These are phyloP conservation scores for Bassia scoparia DNA, from an alignment of 148 eudicot species.

Conservation along the genomic window DNA sequence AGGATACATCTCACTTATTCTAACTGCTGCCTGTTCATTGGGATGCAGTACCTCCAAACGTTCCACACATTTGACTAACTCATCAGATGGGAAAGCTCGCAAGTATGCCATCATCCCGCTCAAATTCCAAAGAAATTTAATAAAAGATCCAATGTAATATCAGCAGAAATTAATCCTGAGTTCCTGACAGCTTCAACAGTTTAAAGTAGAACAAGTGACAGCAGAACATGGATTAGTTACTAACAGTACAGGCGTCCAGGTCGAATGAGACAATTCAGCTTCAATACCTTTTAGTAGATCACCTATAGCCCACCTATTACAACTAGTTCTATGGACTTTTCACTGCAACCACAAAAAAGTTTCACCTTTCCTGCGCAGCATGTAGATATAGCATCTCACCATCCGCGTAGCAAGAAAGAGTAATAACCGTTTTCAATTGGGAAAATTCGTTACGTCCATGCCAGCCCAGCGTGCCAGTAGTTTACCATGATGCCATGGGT, in stretches of 20 bases:
- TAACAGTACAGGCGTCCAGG: not conserved
- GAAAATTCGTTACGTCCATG: constrained; percentile 91
- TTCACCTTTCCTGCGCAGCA: not conserved
- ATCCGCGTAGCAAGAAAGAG: constrained; percentile 6
- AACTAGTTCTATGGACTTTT: constrained; percentile 88
- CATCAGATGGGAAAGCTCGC: constrained; percentile 69
- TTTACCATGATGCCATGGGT: constrained; percentile 88
- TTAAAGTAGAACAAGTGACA: not conserved
- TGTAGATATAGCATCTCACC: not conserved
- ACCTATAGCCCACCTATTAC: constrained; percentile 90
- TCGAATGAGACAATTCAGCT: constrained; percentile 8
- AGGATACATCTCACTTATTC: constrained; percentile 37
- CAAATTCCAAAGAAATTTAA: constrained; percentile 16
- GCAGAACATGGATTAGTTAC: not conserved
- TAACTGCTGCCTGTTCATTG: constrained; percentile 55
- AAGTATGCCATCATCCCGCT: constrained; percentile 99
- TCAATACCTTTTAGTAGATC: constrained; percentile 77
- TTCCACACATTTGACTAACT: constrained; percentile 56
- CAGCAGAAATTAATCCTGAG: not conserved
- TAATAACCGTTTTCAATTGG: constrained; percentile 77
- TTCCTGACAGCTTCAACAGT: not conserved
- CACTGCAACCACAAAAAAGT: constrained; percentile 43
- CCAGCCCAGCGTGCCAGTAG: constrained; percentile 88
- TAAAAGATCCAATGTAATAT: constrained; percentile 18
- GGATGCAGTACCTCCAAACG: constrained; percentile 69